Base-by-base conservation (phyloP, 2,329 filamentous ascomycete genomes). In the Ophiostoma montium region DNA sequence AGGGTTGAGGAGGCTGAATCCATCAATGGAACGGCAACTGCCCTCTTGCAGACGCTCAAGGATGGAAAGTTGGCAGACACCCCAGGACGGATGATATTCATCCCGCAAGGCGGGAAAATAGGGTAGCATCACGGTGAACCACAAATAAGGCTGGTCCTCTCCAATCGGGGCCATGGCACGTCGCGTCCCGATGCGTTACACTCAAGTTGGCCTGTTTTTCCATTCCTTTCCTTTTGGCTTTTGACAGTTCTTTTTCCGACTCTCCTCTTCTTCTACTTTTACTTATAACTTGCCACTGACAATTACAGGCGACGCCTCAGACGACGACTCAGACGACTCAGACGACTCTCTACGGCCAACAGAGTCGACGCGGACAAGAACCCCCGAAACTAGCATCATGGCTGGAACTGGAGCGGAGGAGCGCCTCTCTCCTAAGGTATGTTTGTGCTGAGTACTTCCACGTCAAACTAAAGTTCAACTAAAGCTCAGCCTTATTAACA, bases 371-470 rank as follows among this genome's bases (percentile, higher is more conserved):
- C 39, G 44, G 31, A 27, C 30, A 35, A 19, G 18, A 13, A 3
- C 19, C 18, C 6, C 18, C 23, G 8, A 11, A 43, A 27, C 35
- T 21, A 35, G 15, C 42, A 51, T 10, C 42, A 52, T 52, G 50
- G 42, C 47, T 19, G 38, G 23, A 33, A 16, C 43, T 36, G 43
- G 32, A 42, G 50, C 19, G 39, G 27, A 52, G 43, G 50, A 49
- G 47, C 50, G 47, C 50, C 46, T 52, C 41, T 16, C 47, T 27
- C 47, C 47, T 39, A 39, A 36, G 50, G 50, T 52, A 31, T 7
- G 50, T 15, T 23, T n/a, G 12, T 46, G 19, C 10, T 36, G 11
- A 4, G 8, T 36, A 8, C 18, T 35, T 35, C 13, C n/a, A n/a
- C n/a, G n/a, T n/a, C n/a, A n/a, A n/a, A n/a, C n/a, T n/a, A n/a